Percentiles rank a stretch among this genome's conserved stretches.
phyloP scores from a whole-genome alignment of 176 grass and related monocot species.

The Aegilops longissima region DNA sequence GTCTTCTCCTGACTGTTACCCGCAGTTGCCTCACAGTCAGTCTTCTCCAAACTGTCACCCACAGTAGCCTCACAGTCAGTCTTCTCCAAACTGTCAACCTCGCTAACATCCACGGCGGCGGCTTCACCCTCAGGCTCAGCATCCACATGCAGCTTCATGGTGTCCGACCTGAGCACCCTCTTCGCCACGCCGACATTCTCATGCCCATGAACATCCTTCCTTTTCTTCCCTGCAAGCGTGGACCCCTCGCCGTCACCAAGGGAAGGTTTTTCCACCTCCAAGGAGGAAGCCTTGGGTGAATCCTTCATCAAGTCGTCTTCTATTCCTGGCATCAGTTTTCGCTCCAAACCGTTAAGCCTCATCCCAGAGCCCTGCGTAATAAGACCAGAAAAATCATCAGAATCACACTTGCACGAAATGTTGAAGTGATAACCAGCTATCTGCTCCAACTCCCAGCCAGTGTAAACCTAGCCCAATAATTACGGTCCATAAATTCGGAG shows the following conservation, averaged over 20 bases:
- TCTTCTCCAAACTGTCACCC: background rate
- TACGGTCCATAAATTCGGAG: background rate
- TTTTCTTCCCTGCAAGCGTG: slow-evolving; percentile 43
- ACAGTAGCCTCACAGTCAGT: background rate
- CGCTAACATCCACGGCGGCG: background rate
- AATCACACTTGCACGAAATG: background rate
- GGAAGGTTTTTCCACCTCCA: slow-evolving; percentile 21
- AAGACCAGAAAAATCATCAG: slow-evolving; percentile 35
- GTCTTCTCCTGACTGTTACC: no score
- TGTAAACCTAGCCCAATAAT: background rate
- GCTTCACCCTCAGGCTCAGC: background rate
- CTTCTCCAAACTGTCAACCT: background rate
- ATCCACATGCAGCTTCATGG: slow-evolving; percentile 35
- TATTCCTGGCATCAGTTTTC: background rate
- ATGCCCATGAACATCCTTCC: slow-evolving; percentile 44
- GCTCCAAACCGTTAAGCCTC: slow-evolving; percentile 12
- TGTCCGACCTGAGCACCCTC: slow-evolving; percentile 56
- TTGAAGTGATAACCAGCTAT: background rate
- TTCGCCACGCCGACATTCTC: slow-evolving; percentile 40
- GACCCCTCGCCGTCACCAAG: background rate
- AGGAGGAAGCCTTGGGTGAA: slow-evolving; percentile 11
- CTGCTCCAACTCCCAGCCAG: slow-evolving; percentile 22
- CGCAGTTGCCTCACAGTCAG: no score
- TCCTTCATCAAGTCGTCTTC: slow-evolving; percentile 13
- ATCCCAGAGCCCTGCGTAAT: slow-evolving; percentile 22